These are phyloP conservation scores for Apiospora sp. DNA, from an alignment of 2,329 filamentous ascomycete species.

Conservation along the genomic window DNA sequence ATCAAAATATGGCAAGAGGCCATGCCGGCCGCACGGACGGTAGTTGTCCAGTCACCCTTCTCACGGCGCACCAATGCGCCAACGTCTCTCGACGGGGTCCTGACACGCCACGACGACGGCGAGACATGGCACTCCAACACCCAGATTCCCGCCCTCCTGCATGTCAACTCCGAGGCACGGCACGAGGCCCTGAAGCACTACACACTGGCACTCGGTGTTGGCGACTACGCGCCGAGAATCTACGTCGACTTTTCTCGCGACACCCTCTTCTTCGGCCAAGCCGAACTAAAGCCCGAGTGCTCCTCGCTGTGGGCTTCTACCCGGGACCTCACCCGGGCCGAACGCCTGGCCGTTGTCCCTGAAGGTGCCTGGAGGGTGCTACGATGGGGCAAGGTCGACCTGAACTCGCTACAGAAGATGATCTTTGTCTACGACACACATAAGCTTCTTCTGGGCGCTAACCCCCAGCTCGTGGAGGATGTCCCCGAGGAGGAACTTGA, in stretches of 20 bases:
- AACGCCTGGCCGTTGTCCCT: slow-evolving; percentile 41
- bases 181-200: slow-evolving; percentile 44
- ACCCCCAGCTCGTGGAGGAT: slow-evolving; percentile 40
- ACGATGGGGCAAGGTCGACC: slow-evolving; percentile 38
- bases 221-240: slow-evolving; percentile 35
- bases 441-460: slow-evolving; percentile 34
- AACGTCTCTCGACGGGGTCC: slow-evolving; percentile 39
- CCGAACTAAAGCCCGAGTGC: slow-evolving; percentile 40
- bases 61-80: slow-evolving; percentile 25
- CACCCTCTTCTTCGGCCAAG: slow-evolving; percentile 42
- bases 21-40: slow-evolving; percentile 40
- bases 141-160: slow-evolving; percentile 42
- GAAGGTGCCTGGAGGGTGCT: slow-evolving; percentile 43
- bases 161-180: slow-evolving; percentile 43
- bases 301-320: slow-evolving; percentile 39
- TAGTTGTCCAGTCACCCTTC: slow-evolving; percentile 40
- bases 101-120: slow-evolving; percentile 30
- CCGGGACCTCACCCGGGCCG: slow-evolving; percentile 36
- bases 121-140: slow-evolving; percentile 42
- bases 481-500: slow-evolving; percentile 33
- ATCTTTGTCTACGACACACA: slow-evolving; percentile 43
- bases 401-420: slow-evolving; percentile 40
- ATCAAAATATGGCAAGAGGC: slow-evolving; percentile 45
- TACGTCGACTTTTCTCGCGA: slow-evolving; percentile 44
- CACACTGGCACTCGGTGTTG: slow-evolving; percentile 39